Evolutionary conservation across 768 basidiomycete genomes (phyloP).

Genomic region (Auriculariales sp.): DNA sequence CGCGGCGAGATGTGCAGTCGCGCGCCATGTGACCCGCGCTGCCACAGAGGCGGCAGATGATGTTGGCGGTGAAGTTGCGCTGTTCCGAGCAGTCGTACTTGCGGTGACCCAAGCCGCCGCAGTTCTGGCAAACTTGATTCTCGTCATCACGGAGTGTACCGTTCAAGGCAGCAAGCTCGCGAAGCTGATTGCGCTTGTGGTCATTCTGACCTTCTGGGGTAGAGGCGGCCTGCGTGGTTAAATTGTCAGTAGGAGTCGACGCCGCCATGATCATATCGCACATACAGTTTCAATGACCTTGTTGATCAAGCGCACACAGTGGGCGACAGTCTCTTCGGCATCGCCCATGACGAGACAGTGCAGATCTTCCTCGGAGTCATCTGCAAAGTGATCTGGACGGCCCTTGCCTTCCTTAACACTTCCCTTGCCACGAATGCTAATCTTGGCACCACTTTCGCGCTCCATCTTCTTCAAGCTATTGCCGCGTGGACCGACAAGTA

Average conservation of each 20-base stretch:
- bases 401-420: conserved; percentile 99
- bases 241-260: conserved; percentile 2
- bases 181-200: conserved; percentile 96
- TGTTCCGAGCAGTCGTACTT: conserved; percentile 99
- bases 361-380: conserved; percentile 96
- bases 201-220: conserved; percentile 99
- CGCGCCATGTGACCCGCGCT: conserved; percentile 98
- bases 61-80: conserved; percentile 96
- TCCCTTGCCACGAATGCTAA: conserved; percentile 95
- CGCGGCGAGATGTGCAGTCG: conserved; percentile 89
- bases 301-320: conserved; percentile 92
- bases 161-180: conserved; percentile 92
- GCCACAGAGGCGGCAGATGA: conserved; percentile 97
- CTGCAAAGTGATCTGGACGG: conserved; percentile 83
- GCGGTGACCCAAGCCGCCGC: conserved; percentile 85
- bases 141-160: conserved; percentile 99
- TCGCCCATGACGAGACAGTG: conserved; percentile 96
- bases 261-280: conserved; percentile 7
- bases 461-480: conserved; percentile 99
- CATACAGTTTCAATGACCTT: conserved; percentile 93
- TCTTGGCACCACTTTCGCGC: conserved; percentile 92
- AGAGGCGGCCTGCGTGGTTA: conserved; percentile 66
- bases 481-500: conserved; percentile 94
- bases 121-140: conserved; percentile 98
- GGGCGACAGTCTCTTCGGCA: conserved; percentile 76